phyloP scores from a whole-genome alignment of 331 rosid genomes.

The Malus hybrid region DNA sequence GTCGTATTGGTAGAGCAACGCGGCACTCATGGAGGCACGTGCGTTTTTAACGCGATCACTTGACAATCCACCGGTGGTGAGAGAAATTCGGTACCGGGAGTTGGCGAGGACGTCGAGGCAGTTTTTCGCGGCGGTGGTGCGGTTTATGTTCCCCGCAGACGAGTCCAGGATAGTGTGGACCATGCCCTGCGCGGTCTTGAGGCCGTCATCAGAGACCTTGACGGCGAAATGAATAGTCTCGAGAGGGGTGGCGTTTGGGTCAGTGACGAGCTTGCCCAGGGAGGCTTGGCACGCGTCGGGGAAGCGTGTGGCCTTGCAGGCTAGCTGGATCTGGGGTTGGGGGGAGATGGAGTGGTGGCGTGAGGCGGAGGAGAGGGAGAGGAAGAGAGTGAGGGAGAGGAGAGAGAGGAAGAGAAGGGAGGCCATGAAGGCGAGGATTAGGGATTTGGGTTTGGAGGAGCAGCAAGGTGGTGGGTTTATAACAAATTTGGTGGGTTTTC shows the following conservation, averaged over 20 bases:
- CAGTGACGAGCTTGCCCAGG: slow-evolving; percentile 14
- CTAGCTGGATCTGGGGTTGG: slow-evolving; percentile 22
- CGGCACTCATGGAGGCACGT: slow-evolving; percentile 65
- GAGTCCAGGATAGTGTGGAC: slow-evolving; percentile 38
- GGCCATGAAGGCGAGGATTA: slow-evolving; percentile 45
- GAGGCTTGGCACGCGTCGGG: slow-evolving; percentile 47
- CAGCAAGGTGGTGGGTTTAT: slow-evolving; percentile 1
- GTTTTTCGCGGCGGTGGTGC: slow-evolving; percentile 50
- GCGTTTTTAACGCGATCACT: slow-evolving; percentile 44
- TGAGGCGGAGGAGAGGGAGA: slow-evolving; percentile 50
- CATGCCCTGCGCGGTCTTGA: slow-evolving; percentile 49
- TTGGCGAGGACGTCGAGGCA: slow-evolving; percentile 43
- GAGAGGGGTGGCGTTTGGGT: slow-evolving; percentile 30
- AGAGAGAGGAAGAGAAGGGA: slow-evolving; percentile 28
- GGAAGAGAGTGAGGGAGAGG: slow-evolving; percentile 23
- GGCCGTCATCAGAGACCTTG: slow-evolving; percentile 31
- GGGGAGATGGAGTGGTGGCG: background rate
- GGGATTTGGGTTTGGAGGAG: slow-evolving; percentile 30
- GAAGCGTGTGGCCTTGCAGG: slow-evolving; percentile 82
- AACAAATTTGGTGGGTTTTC: slow-evolving; percentile 10
- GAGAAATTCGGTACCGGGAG: slow-evolving; percentile 48
- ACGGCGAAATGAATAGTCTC: slow-evolving; percentile 45
- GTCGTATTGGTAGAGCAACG: slow-evolving; percentile 63
- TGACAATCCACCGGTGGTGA: slow-evolving; percentile 32
- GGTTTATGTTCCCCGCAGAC: slow-evolving; percentile 37